Conservation (phyloP, 2,329 filamentous ascomycete species). For the Phaeoacremonium minimum region DNA sequence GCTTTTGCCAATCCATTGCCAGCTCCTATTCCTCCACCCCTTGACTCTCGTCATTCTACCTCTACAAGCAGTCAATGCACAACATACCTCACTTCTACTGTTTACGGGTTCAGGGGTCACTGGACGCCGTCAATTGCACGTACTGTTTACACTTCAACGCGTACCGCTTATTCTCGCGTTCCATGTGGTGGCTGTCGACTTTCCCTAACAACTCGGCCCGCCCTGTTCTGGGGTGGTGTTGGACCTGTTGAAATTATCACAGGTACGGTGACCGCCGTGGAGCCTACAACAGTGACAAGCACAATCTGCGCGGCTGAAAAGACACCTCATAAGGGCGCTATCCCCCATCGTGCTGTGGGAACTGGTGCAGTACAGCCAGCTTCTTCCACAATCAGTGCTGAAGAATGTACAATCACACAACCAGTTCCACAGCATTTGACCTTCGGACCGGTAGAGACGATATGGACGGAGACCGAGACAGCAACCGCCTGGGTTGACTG, state of each 20-base stretch:
- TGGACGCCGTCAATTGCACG: slow-evolving; percentile 10
- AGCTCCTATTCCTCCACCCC: slow-evolving; percentile 8
- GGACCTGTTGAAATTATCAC: slow-evolving; percentile 7
- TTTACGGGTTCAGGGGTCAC: slow-evolving; percentile 9
- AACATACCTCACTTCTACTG: slow-evolving; percentile 1
- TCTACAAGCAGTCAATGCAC: slow-evolving; percentile 2
- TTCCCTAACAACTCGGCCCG: slow-evolving; percentile 3
- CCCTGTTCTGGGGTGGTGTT: slow-evolving; percentile 3
- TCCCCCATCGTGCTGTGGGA: background rate
- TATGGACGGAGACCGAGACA: slow-evolving; percentile 20
- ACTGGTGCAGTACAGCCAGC: background rate
- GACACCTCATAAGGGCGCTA: slow-evolving; percentile 1
- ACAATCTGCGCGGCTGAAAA: slow-evolving; percentile 3
- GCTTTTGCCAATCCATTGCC: background rate
- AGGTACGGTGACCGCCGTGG: slow-evolving; percentile 4
- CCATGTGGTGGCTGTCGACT: slow-evolving; percentile 8
- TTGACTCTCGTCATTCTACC: slow-evolving; percentile 2
- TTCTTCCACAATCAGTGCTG: slow-evolving; percentile 2
- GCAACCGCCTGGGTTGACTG: slow-evolving; percentile 17
- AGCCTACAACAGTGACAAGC: slow-evolving; percentile 10
- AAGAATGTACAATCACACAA: background rate
- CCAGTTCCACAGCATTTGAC: too few relatives aligned
- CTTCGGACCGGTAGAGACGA: too few relatives aligned
- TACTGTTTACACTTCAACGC: slow-evolving; percentile 7
- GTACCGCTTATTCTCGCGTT: slow-evolving; percentile 1